Percentiles rank a stretch among this genome's conserved stretches.
Evolutionary conservation across 257 asterid species (phyloP).

Genomic region (Rhazya stricta): DNA sequence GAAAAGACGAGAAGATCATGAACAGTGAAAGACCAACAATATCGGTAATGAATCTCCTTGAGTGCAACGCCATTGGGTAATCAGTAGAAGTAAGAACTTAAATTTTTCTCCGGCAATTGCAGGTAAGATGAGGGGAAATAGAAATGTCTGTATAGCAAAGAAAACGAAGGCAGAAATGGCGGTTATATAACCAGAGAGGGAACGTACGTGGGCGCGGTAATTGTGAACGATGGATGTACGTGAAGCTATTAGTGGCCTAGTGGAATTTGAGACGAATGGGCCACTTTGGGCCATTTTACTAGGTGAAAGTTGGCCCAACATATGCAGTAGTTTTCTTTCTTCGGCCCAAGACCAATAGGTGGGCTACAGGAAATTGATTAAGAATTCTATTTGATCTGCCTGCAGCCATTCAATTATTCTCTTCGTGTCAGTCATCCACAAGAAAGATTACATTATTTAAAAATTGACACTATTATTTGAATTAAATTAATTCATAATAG

Average conservation of each 20-base stretch:
- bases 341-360: too few species aligned
- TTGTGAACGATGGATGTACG: neutral
- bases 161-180: neutral
- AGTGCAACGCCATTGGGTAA: neutral
- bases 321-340: too few species aligned
- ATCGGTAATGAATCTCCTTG: neutral
- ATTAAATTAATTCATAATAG: too few species aligned
- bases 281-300: neutral
- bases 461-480: too few species aligned
- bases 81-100: neutral
- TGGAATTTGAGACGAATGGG: neutral
- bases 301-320: too few species aligned
- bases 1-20: slow-evolving; percentile 13
- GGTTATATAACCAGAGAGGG: neutral
- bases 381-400: too few species aligned
- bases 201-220: slow-evolving; percentile 9
- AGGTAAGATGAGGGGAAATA: neutral
- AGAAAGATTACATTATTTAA: too few species aligned
- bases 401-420: too few species aligned
- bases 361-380: too few species aligned
- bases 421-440: too few species aligned
- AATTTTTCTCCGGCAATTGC: neutral
- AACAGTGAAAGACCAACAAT: slow-evolving; percentile 8
- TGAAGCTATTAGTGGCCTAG: slow-evolving; percentile 1
- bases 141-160: neutral